Evolutionary conservation across 495 filamentous ascomycete species (phyloP).

Genomic region (Apodospora peruviana): DNA sequence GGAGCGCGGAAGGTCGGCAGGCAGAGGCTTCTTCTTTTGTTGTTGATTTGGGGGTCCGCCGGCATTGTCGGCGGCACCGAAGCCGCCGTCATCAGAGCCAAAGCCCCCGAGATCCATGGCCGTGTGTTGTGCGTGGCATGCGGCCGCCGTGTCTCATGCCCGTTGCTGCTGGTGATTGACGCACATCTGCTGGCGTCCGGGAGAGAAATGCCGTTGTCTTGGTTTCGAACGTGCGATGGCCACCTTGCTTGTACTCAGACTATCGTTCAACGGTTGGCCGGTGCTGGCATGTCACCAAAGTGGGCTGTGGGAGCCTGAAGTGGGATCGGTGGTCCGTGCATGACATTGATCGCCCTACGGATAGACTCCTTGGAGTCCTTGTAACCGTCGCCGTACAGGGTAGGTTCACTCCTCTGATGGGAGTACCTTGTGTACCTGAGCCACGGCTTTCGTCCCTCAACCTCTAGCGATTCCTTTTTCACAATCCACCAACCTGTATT

Average conservation of each 20-base stretch:
- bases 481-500: too few relatives aligned
- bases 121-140: conserved; percentile 5
- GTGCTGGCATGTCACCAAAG: background rate
- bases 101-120: conserved; percentile 54
- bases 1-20: conserved; percentile 82
- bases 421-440: too few relatives aligned
- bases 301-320: background rate
- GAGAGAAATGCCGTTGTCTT: background rate
- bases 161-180: background rate
- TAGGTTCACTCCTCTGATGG: too few relatives aligned
- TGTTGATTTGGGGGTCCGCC: conserved; percentile 1
- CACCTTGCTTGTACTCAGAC: background rate
- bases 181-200: background rate
- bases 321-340: background rate
- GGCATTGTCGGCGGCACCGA: conserved; percentile 21
- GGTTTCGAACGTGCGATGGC: background rate
- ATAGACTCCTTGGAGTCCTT: too few relatives aligned
- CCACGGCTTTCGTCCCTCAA: too few relatives aligned
- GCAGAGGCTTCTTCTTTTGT: conserved; percentile 51
- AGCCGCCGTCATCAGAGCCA: conserved; percentile 43
- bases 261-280: background rate
- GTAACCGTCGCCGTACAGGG: too few relatives aligned
- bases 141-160: conserved; percentile 1
- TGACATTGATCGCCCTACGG: too few relatives aligned
- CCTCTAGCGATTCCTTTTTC: too few relatives aligned